Conservation (phyloP, 352 stramenopile species). For the Aphanomyces invadans region DNA sequence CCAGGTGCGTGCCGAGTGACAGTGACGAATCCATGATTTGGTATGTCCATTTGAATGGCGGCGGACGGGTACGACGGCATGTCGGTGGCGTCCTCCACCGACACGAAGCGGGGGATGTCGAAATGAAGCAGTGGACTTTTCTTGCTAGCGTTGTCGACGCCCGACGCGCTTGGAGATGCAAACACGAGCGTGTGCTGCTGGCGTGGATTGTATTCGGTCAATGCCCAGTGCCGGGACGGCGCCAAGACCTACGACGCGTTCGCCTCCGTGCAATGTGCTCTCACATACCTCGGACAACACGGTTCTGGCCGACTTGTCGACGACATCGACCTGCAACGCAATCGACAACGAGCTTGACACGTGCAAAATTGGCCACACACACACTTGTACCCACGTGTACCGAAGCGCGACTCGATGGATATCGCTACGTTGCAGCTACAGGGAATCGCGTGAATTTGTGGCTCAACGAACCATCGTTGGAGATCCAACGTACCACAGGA, state of each 20-base stretch:
- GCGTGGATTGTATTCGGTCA: neutral
- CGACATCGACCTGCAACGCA: neutral
- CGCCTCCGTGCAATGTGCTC: too few species aligned
- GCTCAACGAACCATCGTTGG: too few species aligned
- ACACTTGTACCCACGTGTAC: conserved; percentile 9
- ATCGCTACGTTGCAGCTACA: neutral
- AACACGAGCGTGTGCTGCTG: neutral
- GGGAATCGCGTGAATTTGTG: too few species aligned
- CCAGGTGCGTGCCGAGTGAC: neutral
- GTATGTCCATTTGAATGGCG: conserved; percentile 1
- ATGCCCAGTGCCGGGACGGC: neutral
- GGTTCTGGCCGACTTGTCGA: neutral
- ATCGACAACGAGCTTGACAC: neutral
- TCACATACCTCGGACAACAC: neutral
- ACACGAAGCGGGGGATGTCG: neutral
- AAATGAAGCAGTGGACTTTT: neutral
- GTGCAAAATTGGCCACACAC: neutral
- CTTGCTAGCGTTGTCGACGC: neutral
- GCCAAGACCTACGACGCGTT: conserved; percentile 1
- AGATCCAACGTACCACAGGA: conserved; percentile 7
- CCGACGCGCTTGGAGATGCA: neutral
- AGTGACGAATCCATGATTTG: neutral
- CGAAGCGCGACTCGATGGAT: neutral
- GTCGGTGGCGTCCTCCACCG: neutral
- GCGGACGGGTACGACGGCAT: neutral